These are phyloP conservation scores for Penicillium coprophilum DNA, from an alignment of 495 filamentous ascomycete genomes.

Conservation along the genomic window DNA sequence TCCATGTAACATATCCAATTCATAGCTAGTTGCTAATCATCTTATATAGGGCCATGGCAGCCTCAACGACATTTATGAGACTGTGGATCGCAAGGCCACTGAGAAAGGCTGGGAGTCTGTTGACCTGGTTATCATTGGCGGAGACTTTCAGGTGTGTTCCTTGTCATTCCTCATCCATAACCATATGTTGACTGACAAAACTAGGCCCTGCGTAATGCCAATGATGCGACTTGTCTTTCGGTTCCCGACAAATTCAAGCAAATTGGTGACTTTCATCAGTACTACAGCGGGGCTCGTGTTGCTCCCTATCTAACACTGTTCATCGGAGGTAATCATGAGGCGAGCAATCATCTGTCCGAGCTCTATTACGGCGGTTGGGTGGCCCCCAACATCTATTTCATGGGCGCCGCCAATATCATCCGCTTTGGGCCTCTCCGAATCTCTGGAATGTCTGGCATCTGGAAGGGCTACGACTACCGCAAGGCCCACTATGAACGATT, in stretches of 20 bases:
- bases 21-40: slow-evolving; percentile 14
- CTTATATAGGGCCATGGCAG: slow-evolving; percentile 76
- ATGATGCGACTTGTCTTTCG: slow-evolving; percentile 83
- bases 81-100: slow-evolving; percentile 60
- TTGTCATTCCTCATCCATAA: neutral
- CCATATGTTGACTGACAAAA: slow-evolving; percentile 22
- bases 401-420: slow-evolving; percentile 87
- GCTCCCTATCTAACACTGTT: slow-evolving; percentile 92
- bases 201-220: slow-evolving; percentile 80
- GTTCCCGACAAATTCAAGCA: slow-evolving; percentile 79
- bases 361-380: slow-evolving; percentile 97
- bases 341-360: slow-evolving; percentile 80
- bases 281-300: slow-evolving; percentile 73
- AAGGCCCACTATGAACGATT: slow-evolving; percentile 83
- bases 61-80: slow-evolving; percentile 84
- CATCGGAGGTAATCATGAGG: slow-evolving; percentile 93
- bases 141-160: slow-evolving; percentile 75
- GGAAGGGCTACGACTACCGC: slow-evolving; percentile 80
- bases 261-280: slow-evolving; percentile 87
- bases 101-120: slow-evolving; percentile 71
- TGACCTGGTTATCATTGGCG: slow-evolving; percentile 83
- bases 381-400: slow-evolving; percentile 93
- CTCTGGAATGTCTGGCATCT: slow-evolving; percentile 89
- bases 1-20: neutral
- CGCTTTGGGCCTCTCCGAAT: slow-evolving; percentile 81